Percentiles rank a stretch among this genome's conserved stretches.
Evolutionary conservation across 129 eudicot species (phyloP).

Genomic region (Centrapalus pauciflorus): DNA sequence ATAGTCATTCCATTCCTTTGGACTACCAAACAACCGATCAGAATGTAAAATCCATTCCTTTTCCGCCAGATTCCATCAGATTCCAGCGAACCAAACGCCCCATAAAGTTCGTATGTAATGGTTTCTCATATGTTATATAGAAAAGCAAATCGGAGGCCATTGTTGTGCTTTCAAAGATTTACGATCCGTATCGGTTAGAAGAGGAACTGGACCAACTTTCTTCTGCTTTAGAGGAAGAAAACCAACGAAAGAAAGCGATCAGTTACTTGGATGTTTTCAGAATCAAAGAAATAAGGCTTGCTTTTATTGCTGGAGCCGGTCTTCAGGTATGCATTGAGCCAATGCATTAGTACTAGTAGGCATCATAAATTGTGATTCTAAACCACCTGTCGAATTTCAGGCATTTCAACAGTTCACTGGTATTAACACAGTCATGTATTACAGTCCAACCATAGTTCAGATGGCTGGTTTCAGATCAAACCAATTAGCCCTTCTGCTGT

Average conservation of each 20-base stretch:
- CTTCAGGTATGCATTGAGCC: slow-evolving; percentile 73
- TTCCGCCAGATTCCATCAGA: no score
- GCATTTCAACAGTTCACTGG: slow-evolving; percentile 82
- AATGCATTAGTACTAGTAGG: no score
- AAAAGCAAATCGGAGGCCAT: slow-evolving; percentile 77
- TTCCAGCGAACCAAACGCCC: no score
- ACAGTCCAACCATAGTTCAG: slow-evolving; percentile 79
- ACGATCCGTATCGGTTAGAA: slow-evolving; percentile 75
- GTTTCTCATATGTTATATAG: slow-evolving; percentile 21
- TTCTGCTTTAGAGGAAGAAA: slow-evolving; percentile 67
- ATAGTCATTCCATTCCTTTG: no score
- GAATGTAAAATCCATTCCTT: no score
- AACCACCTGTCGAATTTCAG: slow-evolving; percentile 13
- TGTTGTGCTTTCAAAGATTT: slow-evolving; percentile 80
- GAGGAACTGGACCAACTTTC: slow-evolving; percentile 81
- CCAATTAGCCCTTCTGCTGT: slow-evolving; percentile 78
- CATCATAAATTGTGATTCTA: neutral
- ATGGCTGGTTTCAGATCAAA: slow-evolving; percentile 79
- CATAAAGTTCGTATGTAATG: neutral
- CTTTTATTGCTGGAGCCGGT: slow-evolving; percentile 92
- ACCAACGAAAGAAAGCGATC: slow-evolving; percentile 39
- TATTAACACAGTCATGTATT: slow-evolving; percentile 80
- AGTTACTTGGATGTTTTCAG: slow-evolving; percentile 63
- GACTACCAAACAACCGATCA: no score
- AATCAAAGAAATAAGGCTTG: slow-evolving; percentile 79